phyloP scores from a whole-genome alignment of 345 rosid species.

The Eucalyptus fibrosa region DNA sequence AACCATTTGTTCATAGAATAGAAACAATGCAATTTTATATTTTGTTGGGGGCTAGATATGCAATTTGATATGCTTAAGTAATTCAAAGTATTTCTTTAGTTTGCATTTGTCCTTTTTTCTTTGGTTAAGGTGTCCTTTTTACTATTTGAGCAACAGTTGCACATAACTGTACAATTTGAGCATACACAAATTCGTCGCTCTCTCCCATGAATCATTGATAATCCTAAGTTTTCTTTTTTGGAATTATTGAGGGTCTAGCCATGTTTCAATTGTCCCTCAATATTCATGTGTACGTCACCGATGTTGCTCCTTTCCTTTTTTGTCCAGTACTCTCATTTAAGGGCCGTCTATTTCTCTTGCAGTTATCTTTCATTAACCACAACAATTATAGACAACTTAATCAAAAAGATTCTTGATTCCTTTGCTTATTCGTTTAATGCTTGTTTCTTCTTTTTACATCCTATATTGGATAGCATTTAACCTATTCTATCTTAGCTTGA shows the following conservation, averaged over 20 bases:
- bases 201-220: not conserved
- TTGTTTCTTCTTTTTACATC: not conserved
- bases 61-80: not conserved
- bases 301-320: not conserved
- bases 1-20: not conserved
- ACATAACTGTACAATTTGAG: not conserved
- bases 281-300: not conserved
- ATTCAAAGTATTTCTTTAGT: not conserved
- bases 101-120: not conserved
- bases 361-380: not conserved
- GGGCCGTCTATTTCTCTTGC: not conserved
- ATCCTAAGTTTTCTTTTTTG: not conserved
- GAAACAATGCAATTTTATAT: not conserved
- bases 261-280: not conserved
- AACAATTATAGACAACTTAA: not conserved
- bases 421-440: not conserved
- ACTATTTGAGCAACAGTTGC: not conserved
- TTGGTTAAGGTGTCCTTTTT: not conserved
- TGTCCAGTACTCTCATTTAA: not conserved
- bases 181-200: not conserved
- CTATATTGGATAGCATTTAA: no score
- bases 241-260: constrained; percentile 11
- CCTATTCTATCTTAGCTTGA: no score
- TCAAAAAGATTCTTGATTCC: not conserved
- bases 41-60: not conserved